Percentiles rank a stretch among this genome's conserved stretches.
These are phyloP conservation scores for Trypanosomatidae sp. DNA, from an alignment of 208 protist genomes.

Conservation along the genomic window DNA sequence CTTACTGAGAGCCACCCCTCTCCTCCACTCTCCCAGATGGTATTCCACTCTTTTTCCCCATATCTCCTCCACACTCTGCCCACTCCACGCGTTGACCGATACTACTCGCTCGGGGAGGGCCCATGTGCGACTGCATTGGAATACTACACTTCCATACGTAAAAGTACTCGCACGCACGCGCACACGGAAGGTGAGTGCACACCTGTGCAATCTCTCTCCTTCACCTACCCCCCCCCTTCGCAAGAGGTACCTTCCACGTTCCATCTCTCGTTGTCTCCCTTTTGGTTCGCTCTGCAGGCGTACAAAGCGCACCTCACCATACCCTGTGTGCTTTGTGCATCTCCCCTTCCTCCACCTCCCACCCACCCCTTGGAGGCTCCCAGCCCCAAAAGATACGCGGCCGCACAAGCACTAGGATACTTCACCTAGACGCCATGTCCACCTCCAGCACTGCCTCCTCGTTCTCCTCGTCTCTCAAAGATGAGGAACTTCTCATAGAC, in stretches of 20 bases:
- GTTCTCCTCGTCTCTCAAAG: conserved; percentile 5
- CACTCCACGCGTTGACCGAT: not conserved
- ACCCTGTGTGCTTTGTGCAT: not conserved
- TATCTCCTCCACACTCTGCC: not conserved
- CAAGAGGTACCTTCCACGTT: not conserved
- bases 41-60: not conserved
- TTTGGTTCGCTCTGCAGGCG: not conserved
- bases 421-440: not conserved
- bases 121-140: not conserved
- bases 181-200: not conserved
- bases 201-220: not conserved
- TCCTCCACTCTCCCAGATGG: not conserved
- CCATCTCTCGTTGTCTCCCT: not conserved
- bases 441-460: conserved; percentile 1
- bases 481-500: conserved; percentile 17
- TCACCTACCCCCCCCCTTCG: not conserved
- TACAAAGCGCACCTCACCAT: too few relatives aligned
- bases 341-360: not conserved
- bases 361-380: not conserved
- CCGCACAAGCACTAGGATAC: not conserved
- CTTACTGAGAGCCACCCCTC: not conserved
- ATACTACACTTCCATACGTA: not conserved
- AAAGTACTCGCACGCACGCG: not conserved
- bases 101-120: not conserved
- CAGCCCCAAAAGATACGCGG: not conserved